phyloP scores from a whole-genome alignment of 805 yeast species.

The Barnettozyma salicaria region DNA sequence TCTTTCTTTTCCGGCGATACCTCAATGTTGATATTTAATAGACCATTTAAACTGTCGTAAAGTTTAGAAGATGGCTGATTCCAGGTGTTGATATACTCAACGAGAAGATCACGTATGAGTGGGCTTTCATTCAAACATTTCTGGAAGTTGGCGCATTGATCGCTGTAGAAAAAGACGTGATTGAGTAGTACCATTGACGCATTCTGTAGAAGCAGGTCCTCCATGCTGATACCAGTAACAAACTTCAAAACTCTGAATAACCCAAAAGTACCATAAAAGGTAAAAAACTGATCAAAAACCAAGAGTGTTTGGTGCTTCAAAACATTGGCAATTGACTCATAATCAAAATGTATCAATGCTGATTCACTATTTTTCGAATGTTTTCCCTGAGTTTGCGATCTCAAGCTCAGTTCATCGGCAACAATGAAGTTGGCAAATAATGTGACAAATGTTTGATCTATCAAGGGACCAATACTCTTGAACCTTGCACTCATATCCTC shows the following conservation, averaged over 20 bases:
- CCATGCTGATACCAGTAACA: conserved; percentile 27
- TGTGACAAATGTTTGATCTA: conserved; percentile 16
- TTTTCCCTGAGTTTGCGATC: conserved; percentile 17
- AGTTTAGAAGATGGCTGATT: conserved; percentile 28
- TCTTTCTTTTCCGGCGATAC: neutral
- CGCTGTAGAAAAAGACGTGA: conserved; percentile 26
- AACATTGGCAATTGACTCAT: conserved; percentile 14
- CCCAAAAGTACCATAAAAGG: conserved; percentile 32
- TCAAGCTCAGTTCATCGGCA: conserved; percentile 14
- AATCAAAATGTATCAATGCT: conserved; percentile 14
- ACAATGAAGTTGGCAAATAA: conserved; percentile 12
- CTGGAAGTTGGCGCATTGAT: conserved; percentile 6
- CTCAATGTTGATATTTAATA: conserved; percentile 5
- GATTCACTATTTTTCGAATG: conserved; percentile 3
- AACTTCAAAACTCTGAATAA: conserved; percentile 32
- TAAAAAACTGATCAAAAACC: conserved; percentile 31
- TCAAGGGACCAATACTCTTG: conserved; percentile 7
- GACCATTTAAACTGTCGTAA: conserved; percentile 16
- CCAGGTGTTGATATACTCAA: conserved; percentile 28
- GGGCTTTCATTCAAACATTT: conserved; percentile 20
- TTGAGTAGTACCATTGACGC: conserved; percentile 27
- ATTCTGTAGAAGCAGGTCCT: conserved; percentile 31
- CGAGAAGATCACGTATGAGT: conserved; percentile 22
- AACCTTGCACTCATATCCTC: conserved; percentile 12
- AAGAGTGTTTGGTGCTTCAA: conserved; percentile 22